Evolutionary conservation across 2,329 filamentous ascomycete genomes (phyloP).

Genomic region (Cercospora sesami): DNA sequence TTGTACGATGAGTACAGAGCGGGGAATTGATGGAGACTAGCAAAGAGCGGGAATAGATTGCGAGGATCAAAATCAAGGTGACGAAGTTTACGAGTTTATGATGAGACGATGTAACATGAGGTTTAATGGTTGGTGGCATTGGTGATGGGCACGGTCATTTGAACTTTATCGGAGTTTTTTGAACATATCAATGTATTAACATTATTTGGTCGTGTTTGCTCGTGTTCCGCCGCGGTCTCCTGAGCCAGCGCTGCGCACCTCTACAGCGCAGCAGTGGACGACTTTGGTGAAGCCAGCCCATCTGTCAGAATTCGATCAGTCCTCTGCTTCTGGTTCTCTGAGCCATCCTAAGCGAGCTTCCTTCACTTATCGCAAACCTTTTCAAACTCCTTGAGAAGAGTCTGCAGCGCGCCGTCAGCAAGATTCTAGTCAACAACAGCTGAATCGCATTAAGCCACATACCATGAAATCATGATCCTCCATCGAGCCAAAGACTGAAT

Average conservation of each 20-base stretch:
- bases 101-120: neutral
- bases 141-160: neutral
- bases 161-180: neutral
- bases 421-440: too few relatives aligned
- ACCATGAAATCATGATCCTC: conserved; percentile 57
- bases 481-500: conserved; percentile 54
- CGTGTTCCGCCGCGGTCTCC: neutral
- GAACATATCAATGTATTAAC: conserved; percentile 1
- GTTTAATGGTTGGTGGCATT: neutral
- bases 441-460: conserved; percentile 18
- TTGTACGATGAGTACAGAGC: conserved; percentile 23
- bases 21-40: conserved; percentile 11
- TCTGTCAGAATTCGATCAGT: neutral
- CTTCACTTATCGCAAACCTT: conserved; percentile 27
- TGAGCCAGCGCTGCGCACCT: neutral
- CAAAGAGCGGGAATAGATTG: neutral
- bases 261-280: too few relatives aligned
- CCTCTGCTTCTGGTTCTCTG: neutral
- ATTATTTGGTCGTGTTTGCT: neutral
- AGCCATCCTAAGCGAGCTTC: neutral
- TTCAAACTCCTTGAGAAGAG: conserved; percentile 26
- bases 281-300: neutral
- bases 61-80: neutral
- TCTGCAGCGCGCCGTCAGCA: conserved; percentile 8
- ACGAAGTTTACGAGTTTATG: neutral